These are phyloP conservation scores for Boechera stricta DNA, from an alignment of 345 rosid genomes.

Conservation along the genomic window DNA sequence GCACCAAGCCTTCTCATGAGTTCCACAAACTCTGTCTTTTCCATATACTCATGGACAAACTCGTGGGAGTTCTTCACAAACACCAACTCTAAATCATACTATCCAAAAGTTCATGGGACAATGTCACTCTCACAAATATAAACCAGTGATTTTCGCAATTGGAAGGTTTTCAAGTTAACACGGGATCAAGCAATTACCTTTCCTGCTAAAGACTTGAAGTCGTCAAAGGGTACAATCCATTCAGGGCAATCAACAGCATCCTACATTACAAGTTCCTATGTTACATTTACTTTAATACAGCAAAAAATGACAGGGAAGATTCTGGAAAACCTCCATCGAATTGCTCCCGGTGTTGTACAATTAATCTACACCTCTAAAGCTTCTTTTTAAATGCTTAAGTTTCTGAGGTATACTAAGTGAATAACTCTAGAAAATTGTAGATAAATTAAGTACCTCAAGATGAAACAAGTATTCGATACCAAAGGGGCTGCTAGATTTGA, in stretches of 20 bases:
- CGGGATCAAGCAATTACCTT: slow-evolving; percentile 55
- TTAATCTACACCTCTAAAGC: background rate
- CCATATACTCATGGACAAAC: slow-evolving; percentile 84
- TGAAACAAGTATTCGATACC: slow-evolving; percentile 93
- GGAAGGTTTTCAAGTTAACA: background rate
- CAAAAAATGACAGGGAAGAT: background rate
- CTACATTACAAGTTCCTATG: no score
- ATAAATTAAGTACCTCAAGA: slow-evolving; percentile 67
- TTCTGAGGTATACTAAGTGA: slow-evolving; percentile 19
- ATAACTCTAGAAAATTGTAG: background rate
- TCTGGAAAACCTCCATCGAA: background rate
- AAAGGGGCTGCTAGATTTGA: slow-evolving; percentile 74
- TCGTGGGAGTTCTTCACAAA: slow-evolving; percentile 94
- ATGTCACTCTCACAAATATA: slow-evolving; percentile 15
- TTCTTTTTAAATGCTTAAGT: slow-evolving; percentile 10
- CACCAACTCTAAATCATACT: slow-evolving; percentile 88
- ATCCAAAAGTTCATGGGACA: slow-evolving; percentile 41
- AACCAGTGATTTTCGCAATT: background rate
- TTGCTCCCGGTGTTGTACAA: background rate
- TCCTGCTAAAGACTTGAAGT: slow-evolving; percentile 79
- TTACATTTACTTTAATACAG: no score
- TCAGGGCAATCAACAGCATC: no score
- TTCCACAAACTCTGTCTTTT: slow-evolving; percentile 72
- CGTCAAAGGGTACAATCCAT: no score
- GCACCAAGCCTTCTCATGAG: slow-evolving; percentile 96